These are phyloP conservation scores for Nicotiana otophora DNA, from an alignment of 257 asterid species.

Conservation along the genomic window DNA sequence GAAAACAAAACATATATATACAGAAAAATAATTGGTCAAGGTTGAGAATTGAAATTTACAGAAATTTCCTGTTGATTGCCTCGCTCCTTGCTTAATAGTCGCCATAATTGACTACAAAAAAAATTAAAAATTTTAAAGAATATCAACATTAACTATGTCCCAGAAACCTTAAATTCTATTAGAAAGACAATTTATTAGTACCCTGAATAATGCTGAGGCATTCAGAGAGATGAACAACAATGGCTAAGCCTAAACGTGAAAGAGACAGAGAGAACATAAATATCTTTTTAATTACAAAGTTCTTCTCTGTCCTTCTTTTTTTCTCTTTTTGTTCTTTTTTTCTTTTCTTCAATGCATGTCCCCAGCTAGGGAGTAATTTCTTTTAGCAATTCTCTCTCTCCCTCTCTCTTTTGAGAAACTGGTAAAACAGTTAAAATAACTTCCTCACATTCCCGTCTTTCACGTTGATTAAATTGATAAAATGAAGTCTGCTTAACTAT, in stretches of 20 bases:
- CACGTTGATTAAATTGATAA: too few relatives aligned
- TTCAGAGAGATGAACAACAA: slow-evolving; percentile 82
- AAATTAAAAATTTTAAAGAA: too few relatives aligned
- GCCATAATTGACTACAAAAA: slow-evolving; percentile 48
- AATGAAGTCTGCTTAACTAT: too few relatives aligned
- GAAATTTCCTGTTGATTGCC: slow-evolving; percentile 44
- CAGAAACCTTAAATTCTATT: too few relatives aligned
- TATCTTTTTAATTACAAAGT: slow-evolving; percentile 68
- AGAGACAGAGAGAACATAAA: slow-evolving; percentile 27
- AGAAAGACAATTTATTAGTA: neutral
- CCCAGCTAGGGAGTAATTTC: slow-evolving; percentile 10
- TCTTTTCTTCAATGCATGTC: neutral
- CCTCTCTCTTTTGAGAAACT: neutral
- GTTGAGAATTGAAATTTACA: neutral
- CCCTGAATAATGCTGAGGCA: slow-evolving; percentile 99
- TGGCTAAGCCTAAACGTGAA: slow-evolving; percentile 62
- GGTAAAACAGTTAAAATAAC: neutral
- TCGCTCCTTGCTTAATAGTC: slow-evolving; percentile 71
- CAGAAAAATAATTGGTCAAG: neutral
- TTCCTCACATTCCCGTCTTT: neutral
- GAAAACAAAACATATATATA: neutral
- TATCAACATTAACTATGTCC: too few relatives aligned
- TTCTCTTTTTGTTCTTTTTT: too few relatives aligned
- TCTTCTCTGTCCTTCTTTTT: slow-evolving; percentile 12
- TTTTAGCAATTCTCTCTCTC: neutral